Evolutionary conservation across 148 eudicot species (phyloP), one percentile per base, ranked within the genome.

Genomic region (Nepenthes gracilis): DNA sequence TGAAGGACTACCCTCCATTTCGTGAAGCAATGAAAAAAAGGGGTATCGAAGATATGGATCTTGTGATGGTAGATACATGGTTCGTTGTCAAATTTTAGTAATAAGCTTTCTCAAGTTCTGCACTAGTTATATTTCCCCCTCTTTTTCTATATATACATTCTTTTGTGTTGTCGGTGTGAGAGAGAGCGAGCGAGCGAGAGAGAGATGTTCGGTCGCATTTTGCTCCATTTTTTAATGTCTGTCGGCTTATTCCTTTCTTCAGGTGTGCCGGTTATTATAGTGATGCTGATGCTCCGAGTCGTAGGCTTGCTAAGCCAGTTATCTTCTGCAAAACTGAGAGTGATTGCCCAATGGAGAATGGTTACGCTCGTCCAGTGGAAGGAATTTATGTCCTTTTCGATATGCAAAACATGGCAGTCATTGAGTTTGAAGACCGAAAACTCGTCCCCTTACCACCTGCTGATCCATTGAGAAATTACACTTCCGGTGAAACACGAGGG

Each of bases 261-360:
- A 92, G 98, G 96, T 93, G 92, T 76, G 88, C 82, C 69, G 98
- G 96, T 53, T 92, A 92, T 74, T 77, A 92, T 62, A 75, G 90
- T 67, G 90, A 93, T 32, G 80, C 81, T 69, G 99, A 93, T 80
- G 80, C 96, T 57, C 99, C 99, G 55, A 82, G 78, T 43, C 95
- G 92, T 48, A 80, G 99, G 56, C 89, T 93, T 49, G 96, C 99
- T 34, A 93, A 88, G 70, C 99, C 99, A 52, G 89, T 93, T 47
- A 79, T 93, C 55, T 94, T 94, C 58, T 89, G 95, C 68, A 78
- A 92, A 80, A 89, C 95, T 40, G 99, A 94, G 73, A 94, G 99
- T 69, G 97, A 94, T 63, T 84, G 99, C 61, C 99, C 99, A n/a
- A 72, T 94, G 87, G 99, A 94, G 78, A 94, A 94, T 75, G 99